Evolutionary conservation across 331 rosid genomes (phyloP).

Genomic region (Arachis monticola): DNA sequence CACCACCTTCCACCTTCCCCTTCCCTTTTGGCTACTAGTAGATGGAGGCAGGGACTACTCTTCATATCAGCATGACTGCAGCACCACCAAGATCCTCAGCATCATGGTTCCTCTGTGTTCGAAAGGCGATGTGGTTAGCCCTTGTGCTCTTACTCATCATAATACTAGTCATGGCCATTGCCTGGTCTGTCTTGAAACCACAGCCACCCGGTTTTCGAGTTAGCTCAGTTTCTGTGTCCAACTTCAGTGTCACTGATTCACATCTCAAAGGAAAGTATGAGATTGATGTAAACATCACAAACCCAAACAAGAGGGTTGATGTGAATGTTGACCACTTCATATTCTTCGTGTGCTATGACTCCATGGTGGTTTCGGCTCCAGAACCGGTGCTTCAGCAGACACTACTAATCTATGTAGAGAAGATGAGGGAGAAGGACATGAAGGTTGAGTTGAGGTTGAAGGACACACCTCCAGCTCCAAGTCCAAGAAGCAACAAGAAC

Average conservation of each 20-base stretch:
- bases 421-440: not conserved
- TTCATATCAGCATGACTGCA: not conserved
- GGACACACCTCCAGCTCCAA: not conserved
- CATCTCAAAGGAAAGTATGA: conserved; percentile 4
- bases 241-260: conserved; percentile 16
- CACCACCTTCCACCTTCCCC: not conserved
- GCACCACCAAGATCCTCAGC: not conserved
- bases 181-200: conserved; percentile 25
- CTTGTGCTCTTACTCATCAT: conserved; percentile 9
- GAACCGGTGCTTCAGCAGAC: not conserved
- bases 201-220: conserved; percentile 21
- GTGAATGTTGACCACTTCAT: not conserved
- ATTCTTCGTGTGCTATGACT: not conserved
- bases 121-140: not conserved
- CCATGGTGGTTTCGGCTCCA: not conserved
- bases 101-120: not conserved
- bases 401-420: not conserved
- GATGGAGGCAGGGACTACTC: not conserved
- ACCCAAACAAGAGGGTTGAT: conserved; percentile 35
- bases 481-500: not conserved
- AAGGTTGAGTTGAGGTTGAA: not conserved
- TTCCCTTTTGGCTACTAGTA: not conserved
- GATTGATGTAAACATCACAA: conserved; percentile 16
- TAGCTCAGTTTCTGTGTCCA: conserved; percentile 22
- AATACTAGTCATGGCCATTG: conserved; percentile 1